These are phyloP conservation scores for Saksenaea vasiformis DNA, from an alignment of 371 early-diverging fungal genomes.

Conservation along the genomic window DNA sequence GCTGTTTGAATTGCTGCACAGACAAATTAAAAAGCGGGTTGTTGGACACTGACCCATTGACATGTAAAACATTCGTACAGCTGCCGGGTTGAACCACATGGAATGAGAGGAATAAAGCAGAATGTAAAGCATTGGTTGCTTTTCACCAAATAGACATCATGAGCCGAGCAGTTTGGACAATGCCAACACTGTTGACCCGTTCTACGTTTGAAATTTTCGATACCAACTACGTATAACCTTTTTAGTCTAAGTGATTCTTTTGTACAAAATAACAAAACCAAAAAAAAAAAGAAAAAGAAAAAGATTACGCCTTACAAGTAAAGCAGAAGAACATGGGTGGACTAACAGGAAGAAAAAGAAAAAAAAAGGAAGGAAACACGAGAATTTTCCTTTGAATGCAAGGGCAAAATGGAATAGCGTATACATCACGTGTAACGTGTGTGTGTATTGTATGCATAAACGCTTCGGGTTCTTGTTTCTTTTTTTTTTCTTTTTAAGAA, in stretches of 20 bases:
- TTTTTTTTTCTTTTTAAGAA: too few species aligned
- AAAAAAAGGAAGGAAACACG: not conserved
- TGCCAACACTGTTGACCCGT: constrained; percentile 34
- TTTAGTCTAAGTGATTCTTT: not conserved
- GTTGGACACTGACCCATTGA: constrained; percentile 46
- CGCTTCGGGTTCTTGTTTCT: too few species aligned
- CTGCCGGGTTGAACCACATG: constrained; percentile 37
- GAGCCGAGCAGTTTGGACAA: constrained; percentile 50
- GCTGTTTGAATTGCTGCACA: not conserved
- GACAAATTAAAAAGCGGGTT: constrained; percentile 37
- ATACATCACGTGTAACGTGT: not conserved
- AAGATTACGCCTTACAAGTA: constrained; percentile 43
- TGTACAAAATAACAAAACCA: too few species aligned
- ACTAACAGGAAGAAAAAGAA: constrained; percentile 11
- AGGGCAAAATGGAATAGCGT: not conserved
- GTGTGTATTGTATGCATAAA: not conserved
- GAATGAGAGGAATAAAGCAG: constrained; percentile 52
- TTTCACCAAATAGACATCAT: constrained; percentile 42
- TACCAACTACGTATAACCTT: constrained; percentile 40
- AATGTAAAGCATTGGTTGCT: constrained; percentile 50
- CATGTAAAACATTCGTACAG: constrained; percentile 51
- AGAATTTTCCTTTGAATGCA: not conserved
- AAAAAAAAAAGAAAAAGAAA: too few species aligned
- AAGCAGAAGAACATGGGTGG: constrained; percentile 39
- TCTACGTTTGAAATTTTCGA: constrained; percentile 45